Percentiles rank a stretch among this genome's conserved stretches.
Evolutionary conservation across 2,329 filamentous ascomycete species (phyloP).

Genomic region (Coccinonectria pachysandricola): DNA sequence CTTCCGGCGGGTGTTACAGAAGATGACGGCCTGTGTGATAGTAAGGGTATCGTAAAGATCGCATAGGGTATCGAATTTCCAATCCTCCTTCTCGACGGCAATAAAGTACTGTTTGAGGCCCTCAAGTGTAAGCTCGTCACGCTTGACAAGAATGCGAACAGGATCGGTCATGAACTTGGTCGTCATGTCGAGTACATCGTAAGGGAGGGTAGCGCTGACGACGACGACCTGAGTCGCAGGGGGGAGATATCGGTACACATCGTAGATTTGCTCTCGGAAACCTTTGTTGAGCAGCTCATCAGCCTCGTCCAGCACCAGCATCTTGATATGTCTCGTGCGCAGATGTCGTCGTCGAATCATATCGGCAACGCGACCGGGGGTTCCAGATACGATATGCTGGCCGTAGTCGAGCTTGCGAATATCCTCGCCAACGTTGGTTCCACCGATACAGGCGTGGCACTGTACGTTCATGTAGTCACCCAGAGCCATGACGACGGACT

Average conservation of each 20-base stretch:
- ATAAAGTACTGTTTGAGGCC: conserved; percentile 99
- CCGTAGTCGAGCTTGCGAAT: conserved; percentile 96
- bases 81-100: conserved; percentile 97
- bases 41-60: conserved; percentile 98
- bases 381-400: conserved; percentile 94
- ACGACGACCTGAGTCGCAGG: conserved; percentile 98
- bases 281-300: conserved; percentile 73
- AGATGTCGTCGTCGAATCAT: conserved; percentile 50
- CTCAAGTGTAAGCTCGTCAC: conserved; percentile 95
- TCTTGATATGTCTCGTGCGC: conserved; percentile 53
- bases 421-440: conserved; percentile 95
- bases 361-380: conserved; percentile 78
- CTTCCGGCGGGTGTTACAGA: conserved; percentile 98
- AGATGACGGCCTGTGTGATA: conserved; percentile 98
- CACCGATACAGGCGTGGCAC: conserved; percentile 96
- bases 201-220: conserved; percentile 89
- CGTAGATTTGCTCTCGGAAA: conserved; percentile 98
- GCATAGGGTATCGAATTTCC: conserved; percentile 98
- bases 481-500: conserved; percentile 98
- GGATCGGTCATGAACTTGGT: conserved; percentile 99
- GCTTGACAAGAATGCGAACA: conserved; percentile 92
- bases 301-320: conserved; percentile 52
- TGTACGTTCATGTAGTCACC: conserved; percentile 99
- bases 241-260: conserved; percentile 93
- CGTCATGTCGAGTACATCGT: conserved; percentile 98